These are phyloP conservation scores for Mycena chlorophos DNA, from an alignment of 768 basidiomycete genomes.

Conservation along the genomic window DNA sequence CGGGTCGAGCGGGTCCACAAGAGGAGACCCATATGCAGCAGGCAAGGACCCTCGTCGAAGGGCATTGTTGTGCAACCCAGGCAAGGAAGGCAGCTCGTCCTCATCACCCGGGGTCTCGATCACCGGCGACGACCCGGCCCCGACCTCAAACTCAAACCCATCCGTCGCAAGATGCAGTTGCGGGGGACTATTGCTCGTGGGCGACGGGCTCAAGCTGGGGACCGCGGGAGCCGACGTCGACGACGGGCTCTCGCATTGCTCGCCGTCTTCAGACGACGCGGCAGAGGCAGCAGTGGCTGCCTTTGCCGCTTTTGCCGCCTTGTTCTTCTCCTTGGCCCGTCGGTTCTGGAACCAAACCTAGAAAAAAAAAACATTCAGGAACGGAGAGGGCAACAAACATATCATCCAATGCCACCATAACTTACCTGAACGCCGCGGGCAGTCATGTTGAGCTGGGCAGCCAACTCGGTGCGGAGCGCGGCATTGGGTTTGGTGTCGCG, in stretches of 20 bases:
- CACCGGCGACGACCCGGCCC: conserved; percentile 39
- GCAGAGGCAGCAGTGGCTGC: conserved; percentile 30
- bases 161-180: conserved; percentile 43
- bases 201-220: conserved; percentile 19
- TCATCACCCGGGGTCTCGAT: conserved; percentile 37
- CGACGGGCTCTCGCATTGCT: conserved; percentile 14
- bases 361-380: too few species aligned
- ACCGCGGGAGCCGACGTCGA: conserved; percentile 12
- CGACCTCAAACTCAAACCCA: conserved; percentile 34
- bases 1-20: conserved; percentile 45
- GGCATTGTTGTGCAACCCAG: too few species aligned
- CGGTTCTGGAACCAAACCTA: conserved; percentile 93
- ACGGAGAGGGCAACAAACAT: background rate
- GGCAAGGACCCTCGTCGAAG: conserved; percentile 66
- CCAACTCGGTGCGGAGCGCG: conserved; percentile 73
- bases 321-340: conserved; percentile 82
- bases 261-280: conserved; percentile 26
- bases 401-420: conserved; percentile 19
- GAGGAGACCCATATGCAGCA: conserved; percentile 38
- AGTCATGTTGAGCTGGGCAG: conserved; percentile 85
- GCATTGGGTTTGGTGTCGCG: conserved; percentile 91
- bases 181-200: conserved; percentile 31
- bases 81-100: conserved; percentile 35
- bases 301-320: conserved; percentile 47
- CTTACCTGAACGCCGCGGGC: conserved; percentile 91